Conservation (phyloP, 148 eudicot species). For the Selenicereus undatus region DNA sequence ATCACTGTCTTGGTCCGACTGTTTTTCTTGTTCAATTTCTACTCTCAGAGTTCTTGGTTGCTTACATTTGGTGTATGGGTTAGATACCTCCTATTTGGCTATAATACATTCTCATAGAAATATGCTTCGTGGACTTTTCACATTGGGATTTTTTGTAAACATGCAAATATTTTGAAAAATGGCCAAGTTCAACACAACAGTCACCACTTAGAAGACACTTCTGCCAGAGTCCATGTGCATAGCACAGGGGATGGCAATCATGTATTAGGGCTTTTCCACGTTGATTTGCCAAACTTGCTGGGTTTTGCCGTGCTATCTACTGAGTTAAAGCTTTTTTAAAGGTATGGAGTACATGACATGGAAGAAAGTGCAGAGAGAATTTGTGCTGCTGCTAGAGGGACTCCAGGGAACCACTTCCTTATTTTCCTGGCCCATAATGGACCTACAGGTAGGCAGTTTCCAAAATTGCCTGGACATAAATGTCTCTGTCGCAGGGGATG, state of each 20-base stretch:
- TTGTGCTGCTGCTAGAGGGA: conserved; percentile 49
- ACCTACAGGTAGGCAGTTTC: conserved; percentile 58
- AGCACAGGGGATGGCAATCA: neutral
- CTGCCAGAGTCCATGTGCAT: neutral
- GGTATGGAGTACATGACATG: conserved; percentile 68
- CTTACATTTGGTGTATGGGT: too few relatives aligned
- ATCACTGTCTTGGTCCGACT: neutral
- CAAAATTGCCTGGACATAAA: neutral
- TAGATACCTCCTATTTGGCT: conserved; percentile 1
- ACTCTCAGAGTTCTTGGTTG: neutral
- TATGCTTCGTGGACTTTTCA: neutral
- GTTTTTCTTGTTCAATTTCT: neutral
- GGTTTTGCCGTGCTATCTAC: conserved; percentile 1
- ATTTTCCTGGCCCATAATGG: conserved; percentile 92
- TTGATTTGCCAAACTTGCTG: neutral
- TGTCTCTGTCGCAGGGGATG: neutral
- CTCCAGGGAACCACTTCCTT: conserved; percentile 56
- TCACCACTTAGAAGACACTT: neutral
- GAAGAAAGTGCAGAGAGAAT: conserved; percentile 72
- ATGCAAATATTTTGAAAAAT: neutral
- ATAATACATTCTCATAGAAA: neutral
- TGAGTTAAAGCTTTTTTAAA: conserved; percentile 25
- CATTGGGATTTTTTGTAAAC: neutral
- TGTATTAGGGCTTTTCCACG: neutral
- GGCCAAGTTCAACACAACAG: neutral